Evolutionary conservation across 441 rosid species (phyloP).

Genomic region (Rhodomyrtus psidioides): DNA sequence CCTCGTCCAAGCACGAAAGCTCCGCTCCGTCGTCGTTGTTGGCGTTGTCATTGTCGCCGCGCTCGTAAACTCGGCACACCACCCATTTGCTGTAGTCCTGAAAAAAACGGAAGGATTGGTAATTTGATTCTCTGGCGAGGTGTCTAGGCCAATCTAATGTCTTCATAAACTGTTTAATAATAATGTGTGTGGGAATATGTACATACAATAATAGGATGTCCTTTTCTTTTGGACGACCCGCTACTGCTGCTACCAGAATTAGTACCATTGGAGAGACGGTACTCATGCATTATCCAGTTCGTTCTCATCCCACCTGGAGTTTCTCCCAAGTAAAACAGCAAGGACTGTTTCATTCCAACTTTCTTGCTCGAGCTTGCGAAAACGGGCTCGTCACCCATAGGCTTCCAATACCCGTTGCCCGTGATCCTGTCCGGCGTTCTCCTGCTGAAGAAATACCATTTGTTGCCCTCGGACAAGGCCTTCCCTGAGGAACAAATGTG

Average conservation of each 20-base stretch:
- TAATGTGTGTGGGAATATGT: background rate
- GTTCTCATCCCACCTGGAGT: conserved; percentile 37
- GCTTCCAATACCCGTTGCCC: conserved; percentile 66
- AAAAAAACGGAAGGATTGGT: background rate
- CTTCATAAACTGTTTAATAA: background rate
- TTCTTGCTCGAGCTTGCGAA: conserved; percentile 25
- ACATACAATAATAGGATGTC: conserved; percentile 32
- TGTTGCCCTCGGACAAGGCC: conserved; percentile 73
- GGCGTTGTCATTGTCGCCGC: conserved; percentile 16
- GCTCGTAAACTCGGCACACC: conserved; percentile 76
- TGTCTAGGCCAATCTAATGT: background rate
- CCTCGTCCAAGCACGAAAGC: conserved; percentile 87
- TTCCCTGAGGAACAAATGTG: conserved; percentile 33
- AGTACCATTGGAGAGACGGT: conserved; percentile 30
- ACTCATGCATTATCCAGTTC: conserved; percentile 84
- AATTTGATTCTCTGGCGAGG: background rate
- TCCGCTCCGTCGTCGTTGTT: conserved; percentile 46
- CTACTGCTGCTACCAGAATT: conserved; percentile 1
- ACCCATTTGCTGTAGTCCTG: conserved; percentile 86
- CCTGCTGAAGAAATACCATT: conserved; percentile 77
- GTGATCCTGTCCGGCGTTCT: conserved; percentile 49
- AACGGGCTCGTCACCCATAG: conserved; percentile 64
- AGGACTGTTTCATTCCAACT: conserved; percentile 60
- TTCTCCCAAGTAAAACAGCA: conserved; percentile 46
- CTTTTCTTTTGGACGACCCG: conserved; percentile 37